These are phyloP conservation scores for Phytophthora pinifolia DNA, from an alignment of 352 stramenopile species.

Conservation along the genomic window DNA sequence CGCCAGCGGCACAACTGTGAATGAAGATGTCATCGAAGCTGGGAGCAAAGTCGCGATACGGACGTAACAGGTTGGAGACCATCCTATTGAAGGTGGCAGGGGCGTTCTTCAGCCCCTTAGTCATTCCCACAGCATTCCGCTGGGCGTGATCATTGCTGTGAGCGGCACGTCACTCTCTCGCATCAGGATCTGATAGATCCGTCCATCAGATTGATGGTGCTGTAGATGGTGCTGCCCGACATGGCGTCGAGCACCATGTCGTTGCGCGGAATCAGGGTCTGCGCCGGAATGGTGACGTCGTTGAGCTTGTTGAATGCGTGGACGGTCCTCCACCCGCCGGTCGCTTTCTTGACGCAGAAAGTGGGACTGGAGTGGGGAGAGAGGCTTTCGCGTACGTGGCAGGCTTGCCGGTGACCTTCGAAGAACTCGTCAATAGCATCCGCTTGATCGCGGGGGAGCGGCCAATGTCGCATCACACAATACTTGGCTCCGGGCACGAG, in stretches of 20 bases:
- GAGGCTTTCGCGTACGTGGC: constrained; percentile 15
- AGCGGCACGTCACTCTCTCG: constrained; percentile 5
- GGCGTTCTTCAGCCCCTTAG: constrained; percentile 8
- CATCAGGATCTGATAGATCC: constrained; percentile 35
- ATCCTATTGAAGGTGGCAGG: no score
- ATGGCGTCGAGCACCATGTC: constrained; percentile 30
- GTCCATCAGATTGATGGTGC: constrained; percentile 24
- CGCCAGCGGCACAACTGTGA: constrained; percentile 15
- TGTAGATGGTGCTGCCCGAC: constrained; percentile 29
- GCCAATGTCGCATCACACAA: constrained; percentile 29
- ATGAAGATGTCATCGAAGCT: constrained; percentile 35
- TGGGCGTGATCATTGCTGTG: constrained; percentile 25
- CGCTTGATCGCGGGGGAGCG: constrained; percentile 28
- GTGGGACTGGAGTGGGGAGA: constrained; percentile 25
- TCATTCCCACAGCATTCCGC: constrained; percentile 29
- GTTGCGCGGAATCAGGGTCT: constrained; percentile 35
- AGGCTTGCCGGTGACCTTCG: constrained; percentile 1
- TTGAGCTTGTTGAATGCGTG: constrained; percentile 44
- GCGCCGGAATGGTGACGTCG: constrained; percentile 22
- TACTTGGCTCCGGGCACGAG: constrained; percentile 29
- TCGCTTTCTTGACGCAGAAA: constrained; percentile 34
- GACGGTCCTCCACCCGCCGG: constrained; percentile 26
- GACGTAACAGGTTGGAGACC: no score
- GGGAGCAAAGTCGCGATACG: background rate
- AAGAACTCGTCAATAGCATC: constrained; percentile 27